phyloP scores from a whole-genome alignment of 1,284 basidiomycete genomes.

The Ceratorhiza oryzae-sativae region DNA sequence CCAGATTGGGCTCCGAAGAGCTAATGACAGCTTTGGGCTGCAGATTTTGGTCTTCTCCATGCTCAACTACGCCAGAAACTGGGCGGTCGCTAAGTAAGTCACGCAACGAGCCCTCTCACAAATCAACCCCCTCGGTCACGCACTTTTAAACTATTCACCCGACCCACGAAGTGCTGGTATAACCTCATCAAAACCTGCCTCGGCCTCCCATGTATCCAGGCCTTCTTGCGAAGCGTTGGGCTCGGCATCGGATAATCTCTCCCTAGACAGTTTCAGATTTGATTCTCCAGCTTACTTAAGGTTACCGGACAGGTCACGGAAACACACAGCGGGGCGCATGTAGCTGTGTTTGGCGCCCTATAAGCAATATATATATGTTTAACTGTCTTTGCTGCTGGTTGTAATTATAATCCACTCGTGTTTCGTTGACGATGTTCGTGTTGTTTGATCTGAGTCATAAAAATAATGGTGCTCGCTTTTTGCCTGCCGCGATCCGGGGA shows the following conservation, averaged over 20 bases:
- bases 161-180: too few relatives aligned
- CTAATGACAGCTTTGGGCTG: neutral
- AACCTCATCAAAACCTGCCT: too few relatives aligned
- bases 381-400: too few relatives aligned
- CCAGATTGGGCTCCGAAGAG: neutral
- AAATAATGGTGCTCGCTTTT: constrained; percentile 46
- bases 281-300: neutral
- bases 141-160: neutral
- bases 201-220: too few relatives aligned
- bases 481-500: constrained; percentile 47
- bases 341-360: neutral
- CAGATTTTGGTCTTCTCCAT: neutral
- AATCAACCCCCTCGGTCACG: constrained; percentile 3
- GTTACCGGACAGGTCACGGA: neutral
- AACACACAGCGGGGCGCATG: neutral
- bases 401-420: too few relatives aligned
- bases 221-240: too few relatives aligned
- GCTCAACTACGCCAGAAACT: neutral
- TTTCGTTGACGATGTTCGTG: too few relatives aligned
- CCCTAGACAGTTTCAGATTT: neutral
- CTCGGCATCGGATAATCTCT: too few relatives aligned
- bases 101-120: neutral
- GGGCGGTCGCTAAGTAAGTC: constrained; percentile 32
- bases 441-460: too few relatives aligned
- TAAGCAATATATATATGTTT: too few relatives aligned